Percentiles rank a stretch among this genome's conserved stretches.
phyloP scores from a whole-genome alignment of 345 rosid species.

The Aethionema arabicum region DNA sequence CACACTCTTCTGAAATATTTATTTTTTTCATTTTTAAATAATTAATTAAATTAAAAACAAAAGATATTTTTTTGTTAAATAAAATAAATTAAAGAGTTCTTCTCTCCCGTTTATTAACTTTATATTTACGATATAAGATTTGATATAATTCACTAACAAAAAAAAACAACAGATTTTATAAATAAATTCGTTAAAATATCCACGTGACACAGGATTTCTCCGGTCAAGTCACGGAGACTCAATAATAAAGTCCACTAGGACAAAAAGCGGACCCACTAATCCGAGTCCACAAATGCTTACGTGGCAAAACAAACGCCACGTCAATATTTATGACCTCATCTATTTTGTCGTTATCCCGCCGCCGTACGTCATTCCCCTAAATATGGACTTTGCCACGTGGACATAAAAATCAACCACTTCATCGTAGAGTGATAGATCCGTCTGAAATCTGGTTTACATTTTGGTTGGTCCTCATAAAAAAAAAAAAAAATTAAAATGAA shows the following conservation, averaged over 20 bases:
- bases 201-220: not conserved
- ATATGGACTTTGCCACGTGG: conserved; percentile 28
- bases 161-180: not conserved
- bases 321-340: conserved; percentile 24
- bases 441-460: conserved; percentile 28
- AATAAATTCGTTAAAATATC: conserved; percentile 2
- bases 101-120: too few relatives aligned
- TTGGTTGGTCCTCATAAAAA: conserved; percentile 29
- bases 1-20: not conserved
- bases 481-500: not conserved
- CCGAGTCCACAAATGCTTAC: conserved; percentile 1
- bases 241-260: not conserved
- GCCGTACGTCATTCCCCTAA: conserved; percentile 38
- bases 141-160: too few relatives aligned
- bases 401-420: conserved; percentile 21
- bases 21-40: too few relatives aligned
- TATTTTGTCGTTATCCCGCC: conserved; percentile 27
- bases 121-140: too few relatives aligned
- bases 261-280: conserved; percentile 5
- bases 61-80: too few relatives aligned
- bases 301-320: conserved; percentile 23
- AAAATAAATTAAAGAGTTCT: too few relatives aligned
- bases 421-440: conserved; percentile 26
- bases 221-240: conserved; percentile 22
- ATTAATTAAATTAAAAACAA: too few relatives aligned